These are phyloP conservation scores for Kentomonas sorsogonicus DNA, from an alignment of 208 protist genomes.

Conservation along the genomic window DNA sequence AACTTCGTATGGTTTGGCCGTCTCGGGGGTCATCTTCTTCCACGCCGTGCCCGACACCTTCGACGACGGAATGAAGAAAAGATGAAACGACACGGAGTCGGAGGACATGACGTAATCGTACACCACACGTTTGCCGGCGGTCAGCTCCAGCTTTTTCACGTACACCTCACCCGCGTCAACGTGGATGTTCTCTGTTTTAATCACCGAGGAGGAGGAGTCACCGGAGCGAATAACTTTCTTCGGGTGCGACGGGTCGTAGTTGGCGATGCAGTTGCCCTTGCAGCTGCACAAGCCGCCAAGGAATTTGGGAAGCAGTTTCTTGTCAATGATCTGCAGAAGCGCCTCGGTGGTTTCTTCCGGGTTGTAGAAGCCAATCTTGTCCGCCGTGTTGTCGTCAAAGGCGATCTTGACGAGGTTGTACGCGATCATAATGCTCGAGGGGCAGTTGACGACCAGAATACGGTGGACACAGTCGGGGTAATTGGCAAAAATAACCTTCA, in stretches of 20 bases:
- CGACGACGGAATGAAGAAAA: conserved; percentile 32
- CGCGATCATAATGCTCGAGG: conserved; percentile 25
- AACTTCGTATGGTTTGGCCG: conserved; percentile 27
- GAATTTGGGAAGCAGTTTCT: conserved; percentile 31
- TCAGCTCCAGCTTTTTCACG: conserved; percentile 27
- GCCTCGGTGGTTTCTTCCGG: conserved; percentile 18
- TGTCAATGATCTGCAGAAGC: conserved; percentile 29
- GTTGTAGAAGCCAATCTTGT: conserved; percentile 41
- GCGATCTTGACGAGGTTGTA: conserved; percentile 42
- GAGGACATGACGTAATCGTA: conserved; percentile 31
- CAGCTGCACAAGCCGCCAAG: conserved; percentile 38
- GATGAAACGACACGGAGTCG: neutral
- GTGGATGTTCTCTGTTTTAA: conserved; percentile 1
- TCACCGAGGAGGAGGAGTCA: no score
- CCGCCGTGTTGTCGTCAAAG: conserved; percentile 27
- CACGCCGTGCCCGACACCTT: conserved; percentile 6
- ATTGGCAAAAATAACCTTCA: conserved; percentile 32
- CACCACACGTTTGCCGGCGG: conserved; percentile 18
- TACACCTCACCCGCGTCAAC: conserved; percentile 3
- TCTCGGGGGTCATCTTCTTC: conserved; percentile 20
- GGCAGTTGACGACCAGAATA: conserved; percentile 51
- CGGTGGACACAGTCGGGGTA: conserved; percentile 53
- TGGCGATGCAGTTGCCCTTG: conserved; percentile 24
- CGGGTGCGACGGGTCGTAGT: conserved; percentile 14
- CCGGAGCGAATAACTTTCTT: no score